phyloP scores from a whole-genome alignment of 345 rosid genomes.

The Ceriops tagal region DNA sequence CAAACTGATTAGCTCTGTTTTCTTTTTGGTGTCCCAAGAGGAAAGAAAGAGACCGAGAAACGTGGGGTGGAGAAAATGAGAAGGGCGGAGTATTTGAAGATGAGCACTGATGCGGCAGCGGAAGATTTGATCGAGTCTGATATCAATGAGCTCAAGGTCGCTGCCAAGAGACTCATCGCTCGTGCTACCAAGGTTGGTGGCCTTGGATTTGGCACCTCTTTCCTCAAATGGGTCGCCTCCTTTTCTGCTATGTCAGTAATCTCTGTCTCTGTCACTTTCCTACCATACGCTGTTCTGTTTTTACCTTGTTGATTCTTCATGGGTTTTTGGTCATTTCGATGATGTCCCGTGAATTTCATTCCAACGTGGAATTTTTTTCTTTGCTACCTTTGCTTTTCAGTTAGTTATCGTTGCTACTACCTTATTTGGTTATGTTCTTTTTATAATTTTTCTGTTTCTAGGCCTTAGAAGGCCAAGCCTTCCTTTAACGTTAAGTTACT shows the following conservation, averaged over 20 bases:
- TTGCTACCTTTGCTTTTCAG: no score
- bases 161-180: constrained; percentile 48
- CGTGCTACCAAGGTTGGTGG: constrained; percentile 63
- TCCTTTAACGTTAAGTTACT: no score
- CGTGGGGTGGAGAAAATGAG: constrained; percentile 39
- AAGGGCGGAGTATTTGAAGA: constrained; percentile 56
- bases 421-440: no score
- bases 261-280: no score
- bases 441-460: no score
- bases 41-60: not conserved
- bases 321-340: not conserved
- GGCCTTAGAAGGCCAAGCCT: no score
- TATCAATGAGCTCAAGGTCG: constrained; percentile 52
- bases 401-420: no score
- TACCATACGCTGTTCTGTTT: not conserved
- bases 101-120: constrained; percentile 48
- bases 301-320: not conserved
- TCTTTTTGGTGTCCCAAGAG: not conserved
- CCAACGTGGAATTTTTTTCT: no score
- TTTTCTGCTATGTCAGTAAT: constrained; percentile 66
- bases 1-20: not conserved
- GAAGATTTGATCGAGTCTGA: constrained; percentile 52
- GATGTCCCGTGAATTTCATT: not conserved
- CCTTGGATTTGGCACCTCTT: constrained; percentile 67
- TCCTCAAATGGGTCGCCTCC: constrained; percentile 88